Base-by-base conservation (phyloP, 257 asterid species). In the Knoxia roxburghii region DNA sequence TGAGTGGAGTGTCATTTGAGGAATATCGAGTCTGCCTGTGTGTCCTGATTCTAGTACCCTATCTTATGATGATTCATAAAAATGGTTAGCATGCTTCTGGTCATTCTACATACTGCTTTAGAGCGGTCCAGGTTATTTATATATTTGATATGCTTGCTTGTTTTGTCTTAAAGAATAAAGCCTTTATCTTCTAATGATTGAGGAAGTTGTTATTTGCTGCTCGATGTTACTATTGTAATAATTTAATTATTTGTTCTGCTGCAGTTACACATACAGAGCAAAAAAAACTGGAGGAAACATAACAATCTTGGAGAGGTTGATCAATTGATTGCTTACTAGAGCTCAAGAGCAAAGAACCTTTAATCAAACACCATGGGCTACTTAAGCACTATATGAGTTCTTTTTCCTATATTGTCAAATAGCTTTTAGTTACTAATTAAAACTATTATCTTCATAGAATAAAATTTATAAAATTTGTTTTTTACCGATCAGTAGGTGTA, bases 291-390 rank as follows among this genome's bases (percentile, higher is more conserved):
- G 97, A 74, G 83, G 85, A 85, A 76, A 94, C 97, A 20, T 97
- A 90, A 72, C 92, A 90, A 75, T 85, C 85, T 68, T 94, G 99
- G 99, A 86, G 75, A 78, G 96, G 95, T 85, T 94, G 99, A 97
- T 93, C 87, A 53, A 61, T 64, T 73, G 23, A 70, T 54, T 75
- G 43, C 46, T 57, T 20, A 18, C 11, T 26, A 7, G 39, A 3
- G 2, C 0, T 0, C 43, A 9, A 1, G 41, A 43, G 46, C 9
- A 64, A 27, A 27, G 17, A 46, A 3, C 57, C 35, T 64, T 46
- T 6, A 10, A 61, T 61, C n/a, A 64, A 64, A 45, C 29, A 14
- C 57, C 27, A 17, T 11, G 26, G 18, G 26, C 2, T 1, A 40
- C 40, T 27, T 46, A 27, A 46, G 20, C 27, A 46, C 68, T 32